Conservation (phyloP, 768 basidiomycete genomes). For the Hydnum rufescens region DNA sequence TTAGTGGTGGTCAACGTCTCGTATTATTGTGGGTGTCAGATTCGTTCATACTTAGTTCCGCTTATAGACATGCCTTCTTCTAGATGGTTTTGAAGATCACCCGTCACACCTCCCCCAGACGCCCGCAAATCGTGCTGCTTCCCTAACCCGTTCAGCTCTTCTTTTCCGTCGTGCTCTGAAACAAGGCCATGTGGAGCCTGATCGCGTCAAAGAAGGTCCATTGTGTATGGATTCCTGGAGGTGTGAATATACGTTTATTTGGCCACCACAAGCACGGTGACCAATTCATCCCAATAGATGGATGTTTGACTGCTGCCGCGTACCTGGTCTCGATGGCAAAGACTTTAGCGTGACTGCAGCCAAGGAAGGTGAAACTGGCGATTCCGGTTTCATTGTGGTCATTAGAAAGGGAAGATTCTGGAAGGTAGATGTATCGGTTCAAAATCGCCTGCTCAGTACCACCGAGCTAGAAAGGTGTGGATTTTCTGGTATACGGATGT, state of each 20-base stretch:
- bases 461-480: slow-evolving; percentile 40
- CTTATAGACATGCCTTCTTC: neutral
- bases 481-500: slow-evolving; percentile 1
- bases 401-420: slow-evolving; percentile 72
- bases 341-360: slow-evolving; percentile 66
- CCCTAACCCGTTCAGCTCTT: slow-evolving; percentile 48
- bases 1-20: slow-evolving; percentile 70
- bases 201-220: slow-evolving; percentile 44
- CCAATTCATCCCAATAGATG: slow-evolving; percentile 28
- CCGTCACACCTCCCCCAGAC: slow-evolving; percentile 40
- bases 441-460: slow-evolving; percentile 40
- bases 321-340: slow-evolving; percentile 49
- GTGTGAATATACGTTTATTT: slow-evolving; percentile 18
- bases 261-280: slow-evolving; percentile 3
- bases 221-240: slow-evolving; percentile 79
- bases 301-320: slow-evolving; percentile 84
- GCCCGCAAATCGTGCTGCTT: slow-evolving; percentile 47
- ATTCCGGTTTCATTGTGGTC: slow-evolving; percentile 64
- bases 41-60: neutral
- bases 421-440: slow-evolving; percentile 45
- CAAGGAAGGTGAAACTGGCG: slow-evolving; percentile 31
- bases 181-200: slow-evolving; percentile 42
- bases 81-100: slow-evolving; percentile 60
- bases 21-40: slow-evolving; percentile 55
- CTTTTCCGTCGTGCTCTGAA: slow-evolving; percentile 52